phyloP scores from a whole-genome alignment of 202 grass and related monocot genomes.

The Musa balbisiana region DNA sequence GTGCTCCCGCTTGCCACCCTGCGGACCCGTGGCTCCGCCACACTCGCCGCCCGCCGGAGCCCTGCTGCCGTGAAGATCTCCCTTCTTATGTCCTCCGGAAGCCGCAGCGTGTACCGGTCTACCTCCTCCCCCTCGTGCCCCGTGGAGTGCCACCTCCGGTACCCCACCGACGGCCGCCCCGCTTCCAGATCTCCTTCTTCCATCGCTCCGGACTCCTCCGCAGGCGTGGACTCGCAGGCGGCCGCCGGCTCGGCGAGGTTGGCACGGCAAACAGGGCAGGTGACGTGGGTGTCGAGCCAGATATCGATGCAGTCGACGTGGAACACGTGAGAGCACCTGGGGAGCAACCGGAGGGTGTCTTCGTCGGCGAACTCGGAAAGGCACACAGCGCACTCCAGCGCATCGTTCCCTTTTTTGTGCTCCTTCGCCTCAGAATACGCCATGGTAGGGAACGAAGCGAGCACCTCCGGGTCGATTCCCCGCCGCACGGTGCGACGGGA shows the following conservation, averaged over 20 bases:
- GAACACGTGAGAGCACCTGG: slow-evolving; percentile 82
- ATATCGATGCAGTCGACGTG: slow-evolving; percentile 67
- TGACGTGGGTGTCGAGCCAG: slow-evolving; percentile 69
- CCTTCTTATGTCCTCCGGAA: slow-evolving; percentile 42
- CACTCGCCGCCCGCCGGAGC: slow-evolving; percentile 52
- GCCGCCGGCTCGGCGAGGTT: slow-evolving; percentile 58
- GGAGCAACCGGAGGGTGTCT: slow-evolving; percentile 66
- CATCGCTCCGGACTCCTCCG: slow-evolving; percentile 20
- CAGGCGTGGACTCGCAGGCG: not conserved
- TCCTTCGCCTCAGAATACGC: slow-evolving; percentile 47
- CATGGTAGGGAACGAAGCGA: slow-evolving; percentile 69
- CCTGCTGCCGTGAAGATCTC: slow-evolving; percentile 51
- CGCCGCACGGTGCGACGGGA: not conserved
- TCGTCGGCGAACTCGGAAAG: slow-evolving; percentile 54
- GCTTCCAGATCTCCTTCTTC: slow-evolving; percentile 22
- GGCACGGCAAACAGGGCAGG: slow-evolving; percentile 90
- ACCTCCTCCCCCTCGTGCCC: slow-evolving; percentile 28
- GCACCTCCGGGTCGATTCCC: slow-evolving; percentile 42
- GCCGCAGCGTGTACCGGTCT: slow-evolving; percentile 58
- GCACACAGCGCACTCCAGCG: slow-evolving; percentile 83
- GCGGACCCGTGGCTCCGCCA: slow-evolving; percentile 24
- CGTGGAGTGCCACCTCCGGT: slow-evolving; percentile 29
- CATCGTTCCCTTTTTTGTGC: slow-evolving; percentile 38
- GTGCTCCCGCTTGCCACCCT: slow-evolving; percentile 22
- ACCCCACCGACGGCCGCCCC: not conserved